Evolutionary conservation across 2,329 filamentous ascomycete genomes (phyloP).

Genomic region (Bisporella sp.): DNA sequence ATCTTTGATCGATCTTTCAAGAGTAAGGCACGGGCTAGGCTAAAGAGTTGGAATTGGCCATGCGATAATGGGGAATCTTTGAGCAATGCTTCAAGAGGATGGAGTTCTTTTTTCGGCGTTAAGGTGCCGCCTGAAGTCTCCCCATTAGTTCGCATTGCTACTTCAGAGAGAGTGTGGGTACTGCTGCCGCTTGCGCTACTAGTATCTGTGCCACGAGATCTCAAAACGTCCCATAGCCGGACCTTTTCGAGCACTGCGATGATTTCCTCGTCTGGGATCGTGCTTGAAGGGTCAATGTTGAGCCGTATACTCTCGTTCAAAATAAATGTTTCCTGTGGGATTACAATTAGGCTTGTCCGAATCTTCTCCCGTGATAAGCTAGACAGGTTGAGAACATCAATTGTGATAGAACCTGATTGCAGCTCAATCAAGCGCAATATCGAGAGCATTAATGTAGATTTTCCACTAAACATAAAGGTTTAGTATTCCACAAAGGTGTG

Average conservation of each 20-base stretch:
- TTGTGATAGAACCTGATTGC: slow-evolving; percentile 46
- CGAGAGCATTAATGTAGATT: slow-evolving; percentile 39
- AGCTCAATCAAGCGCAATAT: slow-evolving; percentile 68
- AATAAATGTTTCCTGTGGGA: slow-evolving; percentile 37
- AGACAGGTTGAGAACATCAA: slow-evolving; percentile 35
- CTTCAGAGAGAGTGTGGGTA: slow-evolving; percentile 1
- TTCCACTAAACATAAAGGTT: slow-evolving; percentile 27
- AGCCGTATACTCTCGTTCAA: slow-evolving; percentile 28
- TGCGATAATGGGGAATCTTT: slow-evolving; percentile 27
- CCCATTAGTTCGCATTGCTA: slow-evolving; percentile 1
- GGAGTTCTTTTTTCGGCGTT: slow-evolving; percentile 3
- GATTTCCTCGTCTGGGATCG: slow-evolving; percentile 54
- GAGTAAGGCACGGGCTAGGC: slow-evolving; percentile 38
- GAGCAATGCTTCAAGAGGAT: slow-evolving; percentile 2
- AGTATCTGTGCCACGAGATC: slow-evolving; percentile 26
- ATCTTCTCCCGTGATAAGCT: slow-evolving; percentile 32
- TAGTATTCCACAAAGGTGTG: slow-evolving; percentile 2
- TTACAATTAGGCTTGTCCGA: slow-evolving; percentile 33
- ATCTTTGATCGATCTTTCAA: slow-evolving; percentile 20
- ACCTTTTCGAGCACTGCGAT: slow-evolving; percentile 78
- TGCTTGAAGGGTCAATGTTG: slow-evolving; percentile 30
- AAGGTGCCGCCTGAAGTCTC: slow-evolving; percentile 1
- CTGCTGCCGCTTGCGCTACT: neutral
- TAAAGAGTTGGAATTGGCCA: slow-evolving; percentile 41
- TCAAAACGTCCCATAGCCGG: slow-evolving; percentile 33